A percentile compares a stretch with the other conserved stretches of the same genome.
phyloP scores from a whole-genome alignment of 805 yeast species.

The Ogataea zsoltii region DNA sequence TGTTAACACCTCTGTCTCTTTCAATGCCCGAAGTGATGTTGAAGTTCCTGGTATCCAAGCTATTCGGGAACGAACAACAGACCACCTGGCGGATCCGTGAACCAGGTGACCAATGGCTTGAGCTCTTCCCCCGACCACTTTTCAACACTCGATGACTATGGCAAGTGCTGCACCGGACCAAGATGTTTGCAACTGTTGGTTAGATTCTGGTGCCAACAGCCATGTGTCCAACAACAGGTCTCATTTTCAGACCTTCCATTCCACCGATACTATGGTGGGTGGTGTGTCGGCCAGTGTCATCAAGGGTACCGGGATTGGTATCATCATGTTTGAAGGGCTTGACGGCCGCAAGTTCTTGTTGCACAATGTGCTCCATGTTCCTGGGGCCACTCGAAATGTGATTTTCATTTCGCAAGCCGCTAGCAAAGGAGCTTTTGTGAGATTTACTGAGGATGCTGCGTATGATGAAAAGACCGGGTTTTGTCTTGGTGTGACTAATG shows the following conservation, averaged over 20 bases:
- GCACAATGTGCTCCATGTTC: not conserved
- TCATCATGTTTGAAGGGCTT: not conserved
- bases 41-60: not conserved
- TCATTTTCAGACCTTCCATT: not conserved
- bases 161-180: not conserved
- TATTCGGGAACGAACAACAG: not conserved
- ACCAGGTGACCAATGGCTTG: too few species aligned
- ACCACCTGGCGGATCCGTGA: too few species aligned
- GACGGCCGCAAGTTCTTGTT: not conserved
- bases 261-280: not conserved
- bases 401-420: not conserved
- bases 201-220: conserved; percentile 3
- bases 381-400: not conserved
- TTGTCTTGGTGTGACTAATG: not conserved
- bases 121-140: too few species aligned
- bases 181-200: conserved; percentile 1
- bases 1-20: not conserved
- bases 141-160: too few species aligned
- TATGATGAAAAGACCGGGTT: not conserved
- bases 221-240: conserved; percentile 3
- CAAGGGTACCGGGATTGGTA: not conserved
- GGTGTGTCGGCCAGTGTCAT: not conserved
- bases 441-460: not conserved
- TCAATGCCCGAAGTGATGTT: not conserved
- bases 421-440: not conserved